A percentile compares a stretch with the other conserved stretches of the same genome.
Conservation (phyloP, 2,329 filamentous ascomycete species). For the Fusarium secorum region DNA sequence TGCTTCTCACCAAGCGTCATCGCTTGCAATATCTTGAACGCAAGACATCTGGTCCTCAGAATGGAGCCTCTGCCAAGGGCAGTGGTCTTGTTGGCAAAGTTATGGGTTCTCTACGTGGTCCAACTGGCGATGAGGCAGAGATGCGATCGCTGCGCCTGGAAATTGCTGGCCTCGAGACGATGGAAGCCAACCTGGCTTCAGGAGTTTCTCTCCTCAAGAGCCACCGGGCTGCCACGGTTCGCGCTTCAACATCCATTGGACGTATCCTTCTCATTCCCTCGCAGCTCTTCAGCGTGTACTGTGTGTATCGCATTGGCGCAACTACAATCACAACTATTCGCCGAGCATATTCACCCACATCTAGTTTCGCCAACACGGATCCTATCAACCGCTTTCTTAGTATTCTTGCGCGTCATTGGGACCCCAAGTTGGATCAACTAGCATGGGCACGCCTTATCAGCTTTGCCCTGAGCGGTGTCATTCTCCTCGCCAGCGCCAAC, state of each 20-base stretch:
- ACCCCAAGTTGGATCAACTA: conserved; percentile 80
- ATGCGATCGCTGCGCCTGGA: conserved; percentile 73
- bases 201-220: conserved; percentile 70
- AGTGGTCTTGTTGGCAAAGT: conserved; percentile 76
- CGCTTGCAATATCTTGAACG: conserved; percentile 74
- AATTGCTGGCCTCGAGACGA: conserved; percentile 79
- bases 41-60: conserved; percentile 55
- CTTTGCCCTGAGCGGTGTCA: conserved; percentile 82
- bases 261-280: conserved; percentile 68
- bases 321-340: conserved; percentile 74
- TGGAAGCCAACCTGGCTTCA: conserved; percentile 75
- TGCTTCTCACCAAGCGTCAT: conserved; percentile 78
- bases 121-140: conserved; percentile 66
- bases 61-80: conserved; percentile 36
- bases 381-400: conserved; percentile 86
- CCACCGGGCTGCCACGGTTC: conserved; percentile 69
- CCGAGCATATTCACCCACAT: conserved; percentile 53
- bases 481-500: conserved; percentile 82
- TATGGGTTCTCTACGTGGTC: conserved; percentile 73
- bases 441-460: conserved; percentile 88
- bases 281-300: conserved; percentile 80
- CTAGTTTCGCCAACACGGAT: conserved; percentile 73
- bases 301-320: conserved; percentile 80
- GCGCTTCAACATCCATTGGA: conserved; percentile 72
- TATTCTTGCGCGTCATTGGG: conserved; percentile 82